Evolutionary conservation across 352 stramenopile species (phyloP).

Genomic region (Pythium aristosporum): DNA sequence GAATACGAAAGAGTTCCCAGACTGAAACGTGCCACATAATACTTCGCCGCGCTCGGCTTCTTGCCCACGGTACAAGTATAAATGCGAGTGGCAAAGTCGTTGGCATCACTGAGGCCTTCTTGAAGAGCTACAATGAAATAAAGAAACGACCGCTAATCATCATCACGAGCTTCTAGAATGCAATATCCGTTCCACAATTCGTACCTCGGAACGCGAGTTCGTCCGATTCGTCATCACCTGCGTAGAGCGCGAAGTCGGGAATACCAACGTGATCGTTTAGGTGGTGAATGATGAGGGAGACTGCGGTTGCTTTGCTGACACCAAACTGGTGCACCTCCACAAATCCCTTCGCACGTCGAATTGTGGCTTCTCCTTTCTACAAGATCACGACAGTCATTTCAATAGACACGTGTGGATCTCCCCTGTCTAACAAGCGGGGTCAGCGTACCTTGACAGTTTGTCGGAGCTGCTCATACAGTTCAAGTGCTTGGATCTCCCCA

Average conservation of each 20-base stretch:
- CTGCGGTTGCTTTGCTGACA: conserved; percentile 60
- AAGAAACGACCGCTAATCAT: too few relatives aligned
- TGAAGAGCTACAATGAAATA: conserved; percentile 41
- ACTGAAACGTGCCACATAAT: conserved; percentile 81
- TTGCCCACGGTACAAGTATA: conserved; percentile 97
- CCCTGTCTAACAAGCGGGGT: conserved; percentile 35
- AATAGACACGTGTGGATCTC: neutral
- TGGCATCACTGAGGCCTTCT: conserved; percentile 36
- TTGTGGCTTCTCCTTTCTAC: conserved; percentile 57
- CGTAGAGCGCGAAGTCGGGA: conserved; percentile 93
- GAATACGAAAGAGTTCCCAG: neutral
- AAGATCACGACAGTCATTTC: conserved; percentile 22
- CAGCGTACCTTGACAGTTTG: conserved; percentile 87
- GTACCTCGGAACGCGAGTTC: conserved; percentile 86
- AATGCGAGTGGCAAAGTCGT: conserved; percentile 42
- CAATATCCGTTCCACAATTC: neutral
- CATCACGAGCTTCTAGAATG: neutral
- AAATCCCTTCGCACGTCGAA: conserved; percentile 63
- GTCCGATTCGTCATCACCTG: conserved; percentile 98
- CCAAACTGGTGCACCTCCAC: conserved; percentile 76
- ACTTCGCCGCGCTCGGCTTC: conserved; percentile 95
- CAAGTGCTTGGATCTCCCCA: conserved; percentile 96
- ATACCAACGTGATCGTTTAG: conserved; percentile 57
- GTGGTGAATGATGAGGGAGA: conserved; percentile 52
- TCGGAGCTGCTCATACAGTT: conserved; percentile 91